Conservation (phyloP, 768 basidiomycete genomes). For the Boletus reticuloceps region DNA sequence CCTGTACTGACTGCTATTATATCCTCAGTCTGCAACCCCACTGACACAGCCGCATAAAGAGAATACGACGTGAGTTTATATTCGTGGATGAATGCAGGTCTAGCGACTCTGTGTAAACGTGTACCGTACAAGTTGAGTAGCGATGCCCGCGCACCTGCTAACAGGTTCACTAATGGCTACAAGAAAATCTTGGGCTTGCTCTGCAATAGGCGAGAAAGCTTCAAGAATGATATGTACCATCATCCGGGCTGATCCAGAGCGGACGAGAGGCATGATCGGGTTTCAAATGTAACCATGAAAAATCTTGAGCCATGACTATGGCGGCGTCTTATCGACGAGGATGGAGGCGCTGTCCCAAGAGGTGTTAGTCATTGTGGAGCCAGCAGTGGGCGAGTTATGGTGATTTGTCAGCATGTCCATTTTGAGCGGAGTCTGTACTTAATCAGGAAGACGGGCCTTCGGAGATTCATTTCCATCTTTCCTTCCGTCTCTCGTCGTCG, state of each 20-base stretch:
- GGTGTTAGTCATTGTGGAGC: constrained; percentile 5
- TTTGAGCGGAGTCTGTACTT: constrained; percentile 36
- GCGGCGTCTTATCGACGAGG: constrained; percentile 72
- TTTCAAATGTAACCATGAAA: constrained; percentile 84
- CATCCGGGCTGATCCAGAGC: constrained; percentile 93
- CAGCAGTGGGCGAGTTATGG: background rate
- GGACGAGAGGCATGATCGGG: constrained; percentile 89
- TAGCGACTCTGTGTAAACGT: constrained; percentile 31
- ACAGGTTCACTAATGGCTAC: constrained; percentile 98
- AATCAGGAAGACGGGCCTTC: constrained; percentile 20
- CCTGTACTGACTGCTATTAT: constrained; percentile 84
- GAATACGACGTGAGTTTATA: constrained; percentile 99
- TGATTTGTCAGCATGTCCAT: constrained; percentile 28
- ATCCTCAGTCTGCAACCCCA: constrained; percentile 95
- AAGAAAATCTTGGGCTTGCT: constrained; percentile 97
- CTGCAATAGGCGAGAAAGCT: constrained; percentile 95
- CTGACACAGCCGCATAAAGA: constrained; percentile 96
- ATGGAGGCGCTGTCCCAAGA: constrained; percentile 24
- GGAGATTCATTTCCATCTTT: constrained; percentile 35
- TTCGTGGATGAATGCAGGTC: constrained; percentile 98
- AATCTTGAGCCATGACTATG: constrained; percentile 84
- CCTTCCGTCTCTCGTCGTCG: constrained; percentile 17
- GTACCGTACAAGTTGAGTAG: constrained; percentile 28
- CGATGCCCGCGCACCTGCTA: constrained; percentile 71
- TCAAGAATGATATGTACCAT: constrained; percentile 94